phyloP scores from a whole-genome alignment of 768 basidiomycete genomes.

The Lyophyllum shimeji region DNA sequence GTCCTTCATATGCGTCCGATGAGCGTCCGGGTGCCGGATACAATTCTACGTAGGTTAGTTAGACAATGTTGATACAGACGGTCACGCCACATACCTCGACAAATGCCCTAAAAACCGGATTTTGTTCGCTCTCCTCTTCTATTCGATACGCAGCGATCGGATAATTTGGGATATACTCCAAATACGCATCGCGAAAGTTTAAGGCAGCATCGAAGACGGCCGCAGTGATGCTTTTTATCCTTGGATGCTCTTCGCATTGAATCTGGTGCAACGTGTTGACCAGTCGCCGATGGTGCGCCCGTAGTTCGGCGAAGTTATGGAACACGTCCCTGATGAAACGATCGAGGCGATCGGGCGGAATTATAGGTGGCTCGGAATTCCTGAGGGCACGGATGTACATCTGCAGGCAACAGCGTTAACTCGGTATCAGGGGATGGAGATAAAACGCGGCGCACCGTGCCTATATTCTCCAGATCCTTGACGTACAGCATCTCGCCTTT shows the following conservation, averaged over 20 bases:
- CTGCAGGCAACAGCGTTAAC: conserved; percentile 32
- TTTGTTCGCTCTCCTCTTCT: conserved; percentile 83
- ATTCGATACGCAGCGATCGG: conserved; percentile 89
- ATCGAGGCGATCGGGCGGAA: conserved; percentile 67
- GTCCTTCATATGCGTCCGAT: conserved; percentile 84
- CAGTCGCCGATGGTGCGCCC: conserved; percentile 71
- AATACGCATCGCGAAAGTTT: conserved; percentile 90
- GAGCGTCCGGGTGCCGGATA: conserved; percentile 70
- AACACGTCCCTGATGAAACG: conserved; percentile 86
- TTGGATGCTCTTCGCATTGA: conserved; percentile 85
- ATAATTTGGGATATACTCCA: conserved; percentile 91
- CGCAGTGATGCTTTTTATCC: conserved; percentile 80
- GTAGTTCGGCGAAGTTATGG: conserved; percentile 80
- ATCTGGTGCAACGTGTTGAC: conserved; percentile 82
- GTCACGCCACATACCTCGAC: conserved; percentile 58
- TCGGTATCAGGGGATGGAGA: neutral
- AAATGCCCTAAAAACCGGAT: conserved; percentile 75
- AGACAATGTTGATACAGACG: neutral
- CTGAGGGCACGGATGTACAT: conserved; percentile 83
- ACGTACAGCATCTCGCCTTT: conserved; percentile 97
- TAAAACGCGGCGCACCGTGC: conserved; percentile 50
- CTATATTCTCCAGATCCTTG: conserved; percentile 89
- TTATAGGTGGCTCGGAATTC: conserved; percentile 74
- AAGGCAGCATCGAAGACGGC: conserved; percentile 85
- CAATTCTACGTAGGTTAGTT: conserved; percentile 31